Percentiles rank a stretch among this genome's conserved stretches.
Conservation (phyloP, 805 yeast species). For the Barnettozyma populi region DNA sequence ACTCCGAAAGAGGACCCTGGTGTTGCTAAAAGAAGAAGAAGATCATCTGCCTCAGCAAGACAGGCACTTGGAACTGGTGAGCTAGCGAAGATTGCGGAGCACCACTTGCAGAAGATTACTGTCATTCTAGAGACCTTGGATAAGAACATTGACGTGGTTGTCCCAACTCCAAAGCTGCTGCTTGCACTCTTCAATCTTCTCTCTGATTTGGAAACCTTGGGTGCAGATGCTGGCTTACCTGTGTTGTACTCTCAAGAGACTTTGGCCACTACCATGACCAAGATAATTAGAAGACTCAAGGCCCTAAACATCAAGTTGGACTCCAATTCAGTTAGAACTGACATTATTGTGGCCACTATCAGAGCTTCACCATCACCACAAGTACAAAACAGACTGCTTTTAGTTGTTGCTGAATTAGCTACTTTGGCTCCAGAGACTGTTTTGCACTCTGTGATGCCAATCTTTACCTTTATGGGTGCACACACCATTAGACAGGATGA, state of each 20-base stretch:
- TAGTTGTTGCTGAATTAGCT: conserved; percentile 85
- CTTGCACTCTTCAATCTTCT: conserved; percentile 53
- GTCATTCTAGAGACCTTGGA: conserved; percentile 77
- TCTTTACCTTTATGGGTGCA: conserved; percentile 98
- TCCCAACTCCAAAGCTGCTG: conserved; percentile 39
- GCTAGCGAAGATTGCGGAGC: conserved; percentile 67
- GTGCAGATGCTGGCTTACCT: conserved; percentile 87
- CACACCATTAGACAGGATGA: conserved; percentile 96
- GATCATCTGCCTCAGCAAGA: conserved; percentile 70
- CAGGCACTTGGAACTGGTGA: conserved; percentile 69
- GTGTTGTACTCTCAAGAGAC: conserved; percentile 89
- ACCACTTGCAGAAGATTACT: conserved; percentile 73
- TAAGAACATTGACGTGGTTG: conserved; percentile 28
- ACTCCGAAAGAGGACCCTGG: conserved; percentile 33
- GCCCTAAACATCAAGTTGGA: conserved; percentile 39
- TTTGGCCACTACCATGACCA: conserved; percentile 78
- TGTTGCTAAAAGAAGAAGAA: conserved; percentile 75
- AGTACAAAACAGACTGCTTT: conserved; percentile 81
- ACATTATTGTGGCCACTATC: conserved; percentile 84
- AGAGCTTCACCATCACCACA: conserved; percentile 89
- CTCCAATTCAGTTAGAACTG: conserved; percentile 73
- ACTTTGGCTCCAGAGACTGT: conserved; percentile 85
- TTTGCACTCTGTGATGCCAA: conserved; percentile 97
- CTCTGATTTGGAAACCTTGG: conserved; percentile 76
- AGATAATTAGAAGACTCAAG: conserved; percentile 55